Conservation (phyloP, 1,139 yeast genomes). For the Nakaseomyces glabratus region DNA sequence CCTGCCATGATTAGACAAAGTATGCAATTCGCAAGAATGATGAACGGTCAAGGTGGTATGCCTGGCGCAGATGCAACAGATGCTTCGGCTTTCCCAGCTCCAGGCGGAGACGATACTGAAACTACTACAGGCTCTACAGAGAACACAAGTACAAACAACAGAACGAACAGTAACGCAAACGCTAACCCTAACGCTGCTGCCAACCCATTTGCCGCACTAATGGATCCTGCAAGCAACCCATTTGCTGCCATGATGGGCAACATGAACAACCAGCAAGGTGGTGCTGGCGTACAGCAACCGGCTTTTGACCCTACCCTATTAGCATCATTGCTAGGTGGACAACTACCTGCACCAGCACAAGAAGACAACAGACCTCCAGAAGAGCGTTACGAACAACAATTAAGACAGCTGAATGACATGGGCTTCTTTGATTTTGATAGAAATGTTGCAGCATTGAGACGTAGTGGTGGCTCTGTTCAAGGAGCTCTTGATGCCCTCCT, state of each 20-base stretch:
- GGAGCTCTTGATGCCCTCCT: slow-evolving; percentile 89
- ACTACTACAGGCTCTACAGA: slow-evolving; percentile 12
- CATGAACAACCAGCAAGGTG: slow-evolving; percentile 8
- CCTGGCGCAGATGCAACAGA: slow-evolving; percentile 18
- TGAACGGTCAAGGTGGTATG: slow-evolving; percentile 30
- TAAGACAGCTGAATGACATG: slow-evolving; percentile 90
- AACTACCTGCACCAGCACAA: slow-evolving; percentile 29
- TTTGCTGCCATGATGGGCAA: slow-evolving; percentile 28
- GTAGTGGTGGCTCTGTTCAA: slow-evolving; percentile 95
- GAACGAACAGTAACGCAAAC: slow-evolving; percentile 1
- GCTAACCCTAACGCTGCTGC: slow-evolving; percentile 25
- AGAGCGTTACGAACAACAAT: slow-evolving; percentile 82
- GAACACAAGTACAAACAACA: slow-evolving; percentile 9
- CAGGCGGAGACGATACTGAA: slow-evolving; percentile 26
- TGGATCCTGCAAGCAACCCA: slow-evolving; percentile 38
- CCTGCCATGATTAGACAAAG: slow-evolving; percentile 79
- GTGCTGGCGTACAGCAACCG: slow-evolving; percentile 17
- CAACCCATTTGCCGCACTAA: slow-evolving; percentile 46
- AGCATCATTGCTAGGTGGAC: slow-evolving; percentile 35
- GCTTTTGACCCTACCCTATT: slow-evolving; percentile 34
- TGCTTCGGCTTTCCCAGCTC: slow-evolving; percentile 32
- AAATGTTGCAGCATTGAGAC: slow-evolving; percentile 81
- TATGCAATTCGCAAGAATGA: slow-evolving; percentile 60
- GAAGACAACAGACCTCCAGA: slow-evolving; percentile 87
- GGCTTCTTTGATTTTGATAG: slow-evolving; percentile 92